Evolutionary conservation across 805 yeast species (phyloP).

Genomic region (Metschnikowia drakensbergensis): DNA sequence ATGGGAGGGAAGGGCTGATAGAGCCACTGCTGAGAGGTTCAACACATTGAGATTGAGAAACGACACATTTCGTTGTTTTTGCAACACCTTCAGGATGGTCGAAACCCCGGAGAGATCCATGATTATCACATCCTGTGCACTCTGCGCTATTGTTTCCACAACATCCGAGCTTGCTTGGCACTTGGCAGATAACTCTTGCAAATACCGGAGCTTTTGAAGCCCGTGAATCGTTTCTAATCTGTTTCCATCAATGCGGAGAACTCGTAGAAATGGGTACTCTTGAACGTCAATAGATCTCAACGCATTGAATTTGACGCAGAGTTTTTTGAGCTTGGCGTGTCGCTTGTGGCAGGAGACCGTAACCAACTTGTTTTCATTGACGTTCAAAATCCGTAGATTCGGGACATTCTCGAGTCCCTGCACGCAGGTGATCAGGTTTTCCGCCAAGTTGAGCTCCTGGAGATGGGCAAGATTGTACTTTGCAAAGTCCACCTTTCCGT

Average conservation of each 20-base stretch:
- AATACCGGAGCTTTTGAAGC: conserved; percentile 25
- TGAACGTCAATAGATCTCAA: conserved; percentile 30
- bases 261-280: conserved; percentile 37
- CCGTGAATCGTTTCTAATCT: conserved; percentile 23
- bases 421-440: conserved; percentile 35
- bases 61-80: neutral
- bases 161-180: conserved; percentile 24
- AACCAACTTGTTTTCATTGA: conserved; percentile 39
- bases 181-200: conserved; percentile 44
- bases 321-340: conserved; percentile 34
- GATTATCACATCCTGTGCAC: conserved; percentile 24
- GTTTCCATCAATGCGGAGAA: conserved; percentile 46
- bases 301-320: conserved; percentile 36
- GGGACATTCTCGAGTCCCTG: conserved; percentile 34
- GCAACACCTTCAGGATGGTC: conserved; percentile 3
- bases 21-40: conserved; percentile 45
- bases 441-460: conserved; percentile 43
- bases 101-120: conserved; percentile 42
- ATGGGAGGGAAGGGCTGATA: conserved; percentile 35
- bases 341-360: conserved; percentile 18
- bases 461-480: conserved; percentile 34
- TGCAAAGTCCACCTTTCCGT: conserved; percentile 37
- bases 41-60: conserved; percentile 38
- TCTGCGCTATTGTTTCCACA: conserved; percentile 19
- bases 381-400: conserved; percentile 36